phyloP scores from a whole-genome alignment of 2,329 filamentous ascomycete species.

The Penicillium sp. region DNA sequence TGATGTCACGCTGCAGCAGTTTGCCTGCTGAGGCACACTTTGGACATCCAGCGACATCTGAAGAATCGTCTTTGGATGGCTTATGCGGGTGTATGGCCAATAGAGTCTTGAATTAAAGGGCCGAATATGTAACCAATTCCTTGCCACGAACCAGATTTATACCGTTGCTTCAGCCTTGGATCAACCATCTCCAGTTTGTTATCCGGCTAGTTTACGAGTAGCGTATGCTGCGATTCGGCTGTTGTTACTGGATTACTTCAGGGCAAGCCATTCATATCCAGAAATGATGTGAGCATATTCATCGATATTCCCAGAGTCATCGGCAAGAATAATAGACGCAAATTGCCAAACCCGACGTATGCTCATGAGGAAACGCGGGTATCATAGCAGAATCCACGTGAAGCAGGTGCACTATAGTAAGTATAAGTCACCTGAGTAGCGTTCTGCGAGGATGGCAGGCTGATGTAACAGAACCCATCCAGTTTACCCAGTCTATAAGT shows the following conservation, averaged over 20 bases:
- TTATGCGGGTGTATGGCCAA: neutral
- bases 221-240: neutral
- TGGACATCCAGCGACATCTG: neutral
- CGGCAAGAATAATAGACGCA: neutral
- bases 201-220: neutral
- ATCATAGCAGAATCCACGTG: neutral
- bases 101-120: neutral
- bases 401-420: neutral
- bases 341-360: neutral
- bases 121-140: neutral
- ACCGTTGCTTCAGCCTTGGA: neutral
- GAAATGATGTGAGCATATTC: neutral
- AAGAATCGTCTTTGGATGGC: neutral
- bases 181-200: neutral
- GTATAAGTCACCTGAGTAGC: neutral
- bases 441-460: neutral
- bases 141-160: neutral
- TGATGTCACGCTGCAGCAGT: slow-evolving; percentile 48
- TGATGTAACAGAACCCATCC: neutral
- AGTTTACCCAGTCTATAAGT: neutral
- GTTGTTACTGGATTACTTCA: neutral
- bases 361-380: neutral
- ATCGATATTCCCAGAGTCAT: neutral
- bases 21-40: slow-evolving; percentile 15
- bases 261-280: neutral